Conservation (phyloP, 2,329 filamentous ascomycete genomes). For the Alternaria panax region DNA sequence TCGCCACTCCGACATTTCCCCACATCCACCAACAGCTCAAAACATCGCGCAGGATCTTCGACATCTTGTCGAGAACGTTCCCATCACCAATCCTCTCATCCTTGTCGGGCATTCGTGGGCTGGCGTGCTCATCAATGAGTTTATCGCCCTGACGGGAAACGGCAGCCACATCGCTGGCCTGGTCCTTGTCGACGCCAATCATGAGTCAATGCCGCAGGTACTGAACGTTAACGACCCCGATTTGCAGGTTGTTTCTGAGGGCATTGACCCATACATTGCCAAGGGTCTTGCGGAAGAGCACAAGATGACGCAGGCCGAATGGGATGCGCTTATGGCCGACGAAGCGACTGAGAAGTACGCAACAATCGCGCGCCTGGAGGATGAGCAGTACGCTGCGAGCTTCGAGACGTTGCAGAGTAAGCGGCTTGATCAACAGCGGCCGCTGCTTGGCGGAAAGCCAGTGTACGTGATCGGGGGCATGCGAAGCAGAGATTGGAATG, state of each 20-base stretch:
- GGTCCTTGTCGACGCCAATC: conserved; percentile 30
- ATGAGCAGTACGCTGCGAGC: conserved; percentile 22
- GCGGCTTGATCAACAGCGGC: conserved; percentile 18
- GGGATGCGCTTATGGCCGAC: conserved; percentile 22
- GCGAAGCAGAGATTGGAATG: conserved; percentile 16
- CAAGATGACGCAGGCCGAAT: conserved; percentile 26
- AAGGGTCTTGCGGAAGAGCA: conserved; percentile 18
- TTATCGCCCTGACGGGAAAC: conserved; percentile 20
- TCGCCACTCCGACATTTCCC: conserved; percentile 22
- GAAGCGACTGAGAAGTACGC: conserved; percentile 23
- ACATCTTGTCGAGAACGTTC: conserved; percentile 21
- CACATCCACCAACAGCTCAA: conserved; percentile 22
- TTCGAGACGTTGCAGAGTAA: conserved; percentile 43
- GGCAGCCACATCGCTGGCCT: conserved; percentile 24
- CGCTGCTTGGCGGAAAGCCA: neutral
- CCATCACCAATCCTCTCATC: conserved; percentile 26
- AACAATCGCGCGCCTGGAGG: conserved; percentile 18
- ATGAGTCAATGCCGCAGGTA: conserved; percentile 21
- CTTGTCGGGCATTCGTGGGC: conserved; percentile 32
- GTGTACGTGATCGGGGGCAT: neutral
- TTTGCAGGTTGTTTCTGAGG: conserved; percentile 1
- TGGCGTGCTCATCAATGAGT: conserved; percentile 25
- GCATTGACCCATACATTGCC: no score
- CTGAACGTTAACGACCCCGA: conserved; percentile 20
- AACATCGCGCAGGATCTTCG: conserved; percentile 24